Percentiles rank a stretch among this genome's conserved stretches.
These are phyloP conservation scores for Saturnispora saitoi DNA, from an alignment of 805 yeast genomes.

Conservation along the genomic window DNA sequence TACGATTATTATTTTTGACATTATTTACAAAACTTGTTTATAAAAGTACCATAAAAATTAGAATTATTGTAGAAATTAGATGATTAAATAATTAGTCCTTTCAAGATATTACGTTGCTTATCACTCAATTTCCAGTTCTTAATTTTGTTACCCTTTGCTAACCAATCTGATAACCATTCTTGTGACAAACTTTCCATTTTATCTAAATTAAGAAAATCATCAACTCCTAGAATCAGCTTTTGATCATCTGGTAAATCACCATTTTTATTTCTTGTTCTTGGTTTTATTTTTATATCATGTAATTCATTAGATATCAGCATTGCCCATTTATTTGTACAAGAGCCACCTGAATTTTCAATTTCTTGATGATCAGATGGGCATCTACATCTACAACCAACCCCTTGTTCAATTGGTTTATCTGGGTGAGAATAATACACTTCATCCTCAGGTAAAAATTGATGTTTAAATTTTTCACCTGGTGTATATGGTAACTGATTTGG, in stretches of 20 bases:
- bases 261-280: background rate
- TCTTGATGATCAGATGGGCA: conserved; percentile 55
- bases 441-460: conserved; percentile 26
- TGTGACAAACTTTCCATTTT: conserved; percentile 21
- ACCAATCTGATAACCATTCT: conserved; percentile 18
- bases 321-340: conserved; percentile 48
- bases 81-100: background rate
- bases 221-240: conserved; percentile 10
- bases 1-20: background rate
- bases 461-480: conserved; percentile 28
- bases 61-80: background rate
- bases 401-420: conserved; percentile 18
- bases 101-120: conserved; percentile 13
- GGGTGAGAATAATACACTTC: conserved; percentile 31
- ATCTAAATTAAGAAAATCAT: conserved; percentile 23
- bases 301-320: conserved; percentile 22
- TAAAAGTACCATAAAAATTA: background rate
- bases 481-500: conserved; percentile 42
- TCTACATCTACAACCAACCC: conserved; percentile 70
- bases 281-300: background rate
- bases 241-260: conserved; percentile 2
- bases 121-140: conserved; percentile 22
- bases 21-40: background rate
- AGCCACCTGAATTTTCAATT: conserved; percentile 45
- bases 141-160: conserved; percentile 17